Evolutionary conservation across 2,329 filamentous ascomycete genomes (phyloP), one percentile per base, ranked within the genome.

Genomic region (Aspergillus fumigatus): DNA sequence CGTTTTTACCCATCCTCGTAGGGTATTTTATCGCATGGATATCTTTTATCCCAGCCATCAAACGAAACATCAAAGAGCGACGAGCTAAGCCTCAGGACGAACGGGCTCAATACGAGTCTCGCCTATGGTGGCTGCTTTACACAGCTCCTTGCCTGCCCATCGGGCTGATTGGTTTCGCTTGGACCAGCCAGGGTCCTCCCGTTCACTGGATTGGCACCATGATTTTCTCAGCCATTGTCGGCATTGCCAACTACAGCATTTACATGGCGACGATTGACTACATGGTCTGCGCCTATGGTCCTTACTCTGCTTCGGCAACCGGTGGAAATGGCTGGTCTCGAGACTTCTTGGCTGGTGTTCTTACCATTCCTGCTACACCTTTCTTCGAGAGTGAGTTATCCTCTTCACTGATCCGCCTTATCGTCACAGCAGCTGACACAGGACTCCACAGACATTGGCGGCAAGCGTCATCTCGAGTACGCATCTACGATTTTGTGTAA

Each of bases 221-320:
- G 78, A 72, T 87, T 48, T 86, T 84, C 63, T 79, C 81, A 2
- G 72, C 77, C 5, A 73, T 86, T 38, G 82, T 88, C 40, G 85
- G 84, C 26, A 81, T 88, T 50, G 85, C 85, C 41, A 88, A 88
- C 64, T 82, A 80, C 57, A 72, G 75, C 17, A 86, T 86, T 51
- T 87, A 88, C 70, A 85, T 86, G 80, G 82, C 84, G 7, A 86
- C 84, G 2, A 86, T 88, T 62, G 84, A 87, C 65, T 87, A 87
- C 68, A 85, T 86, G 80, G 84, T 87, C 56, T 85, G 82, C 53
- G 84, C 85, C 2, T 88, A 88, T 64, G 86, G 85, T 0, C 81
- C 82, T 0, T 88, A 85, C 69, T 83, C 85, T 1, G 84, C 85
- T 9, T 87, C 84, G 0, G 86, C 86, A 1, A 87, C 84, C 0